Percentiles rank a stretch among this genome's conserved stretches.
These are phyloP conservation scores for Hygrocybe coccinea DNA, from an alignment of 768 basidiomycete genomes.

Conservation along the genomic window DNA sequence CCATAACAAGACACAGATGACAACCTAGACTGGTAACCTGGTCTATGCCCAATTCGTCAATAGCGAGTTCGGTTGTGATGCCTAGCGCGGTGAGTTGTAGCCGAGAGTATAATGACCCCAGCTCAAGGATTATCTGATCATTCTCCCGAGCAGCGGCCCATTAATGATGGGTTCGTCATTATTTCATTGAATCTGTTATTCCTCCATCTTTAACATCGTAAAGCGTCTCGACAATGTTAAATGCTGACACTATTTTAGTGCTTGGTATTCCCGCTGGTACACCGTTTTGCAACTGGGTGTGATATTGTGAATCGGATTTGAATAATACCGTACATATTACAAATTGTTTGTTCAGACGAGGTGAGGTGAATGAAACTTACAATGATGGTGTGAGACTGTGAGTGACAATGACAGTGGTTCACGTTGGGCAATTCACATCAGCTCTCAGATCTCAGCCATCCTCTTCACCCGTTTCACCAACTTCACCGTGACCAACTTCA, in stretches of 20 bases:
- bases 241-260: slow-evolving; percentile 5
- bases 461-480: no score
- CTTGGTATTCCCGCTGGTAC: slow-evolving; percentile 15
- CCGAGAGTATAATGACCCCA: no score
- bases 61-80: slow-evolving; percentile 34
- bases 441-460: no score
- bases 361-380: no score
- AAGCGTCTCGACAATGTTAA: slow-evolving; percentile 51
- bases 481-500: no score
- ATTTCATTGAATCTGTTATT: background rate
- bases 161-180: slow-evolving; percentile 41
- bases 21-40: slow-evolving; percentile 48
- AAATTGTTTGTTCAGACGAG: no score
- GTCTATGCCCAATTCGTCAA: slow-evolving; percentile 45
- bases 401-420: no score
- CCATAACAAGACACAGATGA: slow-evolving; percentile 35
- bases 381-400: no score
- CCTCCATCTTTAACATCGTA: background rate
- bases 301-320: no score
- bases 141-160: slow-evolving; percentile 38
- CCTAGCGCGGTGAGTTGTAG: slow-evolving; percentile 38
- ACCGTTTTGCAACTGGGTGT: slow-evolving; percentile 13
- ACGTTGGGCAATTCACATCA: no score
- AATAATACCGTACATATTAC: no score
- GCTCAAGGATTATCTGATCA: no score